Evolutionary conservation across 768 basidiomycete species (phyloP).

Genomic region (Pluteus cervinus): DNA sequence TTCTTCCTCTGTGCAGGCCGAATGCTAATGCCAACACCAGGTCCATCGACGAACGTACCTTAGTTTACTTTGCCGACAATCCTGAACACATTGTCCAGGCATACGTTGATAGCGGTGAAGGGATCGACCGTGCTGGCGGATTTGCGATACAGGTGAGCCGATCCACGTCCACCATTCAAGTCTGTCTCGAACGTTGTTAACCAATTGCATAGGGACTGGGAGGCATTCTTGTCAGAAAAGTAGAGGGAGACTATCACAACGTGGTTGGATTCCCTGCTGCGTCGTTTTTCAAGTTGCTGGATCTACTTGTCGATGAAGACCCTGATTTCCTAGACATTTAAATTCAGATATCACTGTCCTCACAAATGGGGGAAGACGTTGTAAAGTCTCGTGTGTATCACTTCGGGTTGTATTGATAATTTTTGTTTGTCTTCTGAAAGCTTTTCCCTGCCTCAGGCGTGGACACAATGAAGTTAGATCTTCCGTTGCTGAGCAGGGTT

Average conservation of each 20-base stretch:
- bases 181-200: neutral
- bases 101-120: slow-evolving; percentile 84
- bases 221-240: slow-evolving; percentile 71
- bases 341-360: too few species aligned
- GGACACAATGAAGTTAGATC: too few species aligned
- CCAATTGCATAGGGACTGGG: slow-evolving; percentile 61
- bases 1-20: neutral
- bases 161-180: neutral
- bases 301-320: slow-evolving; percentile 68
- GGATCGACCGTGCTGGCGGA: slow-evolving; percentile 84
- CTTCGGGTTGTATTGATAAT: too few species aligned
- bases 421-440: too few species aligned
- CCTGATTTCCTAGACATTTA: slow-evolving; percentile 59
- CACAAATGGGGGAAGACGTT: too few species aligned
- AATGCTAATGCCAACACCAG: slow-evolving; percentile 26
- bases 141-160: slow-evolving; percentile 82
- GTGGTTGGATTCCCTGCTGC: slow-evolving; percentile 90
- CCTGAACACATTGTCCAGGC: slow-evolving; percentile 54
- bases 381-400: too few species aligned
- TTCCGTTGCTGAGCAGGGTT: too few species aligned
- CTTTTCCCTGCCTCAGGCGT: too few species aligned
- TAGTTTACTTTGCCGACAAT: slow-evolving; percentile 73
- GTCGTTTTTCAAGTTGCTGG: slow-evolving; percentile 73
- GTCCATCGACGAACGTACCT: slow-evolving; percentile 75
- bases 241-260: slow-evolving; percentile 88